Base-by-base conservation (phyloP, 768 basidiomycete species). In the Exsudoporus frostii region DNA sequence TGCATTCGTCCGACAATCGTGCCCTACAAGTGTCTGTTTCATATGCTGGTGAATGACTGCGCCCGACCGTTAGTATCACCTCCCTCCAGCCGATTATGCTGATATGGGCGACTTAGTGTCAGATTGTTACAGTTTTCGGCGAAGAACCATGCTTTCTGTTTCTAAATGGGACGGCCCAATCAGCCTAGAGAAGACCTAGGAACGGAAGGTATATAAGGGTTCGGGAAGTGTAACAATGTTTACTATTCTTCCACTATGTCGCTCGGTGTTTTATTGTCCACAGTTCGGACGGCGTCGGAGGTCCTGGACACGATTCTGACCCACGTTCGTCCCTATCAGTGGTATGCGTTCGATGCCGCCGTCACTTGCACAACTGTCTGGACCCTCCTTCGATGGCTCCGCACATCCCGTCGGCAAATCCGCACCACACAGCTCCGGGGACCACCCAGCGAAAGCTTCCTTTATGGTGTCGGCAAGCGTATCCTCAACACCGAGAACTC, bases 321-420 rank as follows among this genome's bases (percentile, higher is more conserved):
- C 2, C 20, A n/a, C 14, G 5, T 47, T 24, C 50, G 34, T 20
- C 34, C 25, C 6, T 15, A 27, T 19, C n/a, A 22, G 13, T 34
- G 37, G 29, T 25, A 53, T 13, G 32, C 25, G 1, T 29, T 53
- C n/a, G 47, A 47, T 38, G 41, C 17, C 2, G 43, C 40, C 17
- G 14, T 51, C 17, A 33, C 37, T 9, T 22, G 51, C 3, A 27
- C 32, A 4, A 30, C 19, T 1, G 15, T 40, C 3, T 60, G 60
- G 58, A 20, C 20, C 36, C 19, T 61, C 36, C 25, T 52, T 24
- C 39, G 45, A 48, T 49, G 38, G 36, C 2, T 58, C 15, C 54
- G 41, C 11, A 34, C 50, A 77, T 56, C 74, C 71, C 8, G 78
- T n/a, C 75, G 1, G 6, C 47, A 9, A 33, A 15, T 38, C 13